Percentiles rank a stretch among this genome's conserved stretches.
Conservation (phyloP, 2,329 filamentous ascomycete genomes). For the Colletotrichum brevisporum region DNA sequence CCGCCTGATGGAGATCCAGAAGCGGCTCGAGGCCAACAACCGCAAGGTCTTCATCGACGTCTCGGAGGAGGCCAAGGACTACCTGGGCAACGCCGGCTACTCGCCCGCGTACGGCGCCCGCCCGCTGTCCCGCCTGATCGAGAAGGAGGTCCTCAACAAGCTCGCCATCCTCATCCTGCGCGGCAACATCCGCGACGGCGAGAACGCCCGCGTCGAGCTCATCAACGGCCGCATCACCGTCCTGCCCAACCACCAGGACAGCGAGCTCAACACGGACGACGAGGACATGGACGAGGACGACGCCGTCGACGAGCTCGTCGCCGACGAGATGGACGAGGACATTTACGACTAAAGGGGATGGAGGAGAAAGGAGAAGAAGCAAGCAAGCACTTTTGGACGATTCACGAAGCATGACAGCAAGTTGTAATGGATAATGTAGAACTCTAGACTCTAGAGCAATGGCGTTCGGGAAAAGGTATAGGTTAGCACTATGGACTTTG, state of each 20-base stretch:
- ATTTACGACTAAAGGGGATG: conserved; percentile 57
- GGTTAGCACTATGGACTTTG: neutral
- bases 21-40: conserved; percentile 86
- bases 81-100: conserved; percentile 91
- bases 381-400: neutral
- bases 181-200: conserved; percentile 87
- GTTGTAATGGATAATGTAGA: conserved; percentile 9
- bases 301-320: conserved; percentile 77
- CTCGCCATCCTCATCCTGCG: conserved; percentile 92
- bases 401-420: conserved; percentile 23
- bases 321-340: conserved; percentile 74
- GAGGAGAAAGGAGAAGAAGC: neutral
- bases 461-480: conserved; percentile 24
- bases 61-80: conserved; percentile 89
- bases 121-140: conserved; percentile 89
- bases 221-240: conserved; percentile 85
- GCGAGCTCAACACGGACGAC: conserved; percentile 69
- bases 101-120: conserved; percentile 95
- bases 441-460: conserved; percentile 1
- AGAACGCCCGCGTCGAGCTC: conserved; percentile 84
- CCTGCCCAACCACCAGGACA: conserved; percentile 82
- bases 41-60: conserved; percentile 90
- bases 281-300: conserved; percentile 82
- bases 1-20: conserved; percentile 89
- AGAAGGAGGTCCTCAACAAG: conserved; percentile 96